phyloP scores from a whole-genome alignment of 75 land plant genomes.

The Pinus albicaulis region DNA sequence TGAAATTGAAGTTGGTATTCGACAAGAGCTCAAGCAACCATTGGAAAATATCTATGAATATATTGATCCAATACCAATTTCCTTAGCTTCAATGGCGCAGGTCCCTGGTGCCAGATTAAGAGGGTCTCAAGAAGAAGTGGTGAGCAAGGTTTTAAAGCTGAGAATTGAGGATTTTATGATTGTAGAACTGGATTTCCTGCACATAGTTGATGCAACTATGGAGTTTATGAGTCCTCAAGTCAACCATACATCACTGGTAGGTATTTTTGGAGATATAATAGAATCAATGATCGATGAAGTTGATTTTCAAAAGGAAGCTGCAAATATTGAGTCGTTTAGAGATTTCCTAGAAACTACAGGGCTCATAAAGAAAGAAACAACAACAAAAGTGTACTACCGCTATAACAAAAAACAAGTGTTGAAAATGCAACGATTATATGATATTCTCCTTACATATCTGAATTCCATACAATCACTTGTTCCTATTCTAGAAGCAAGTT shows the following conservation, averaged over 20 bases:
- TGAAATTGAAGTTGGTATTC: constrained; percentile 60
- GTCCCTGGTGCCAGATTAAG: constrained; percentile 88
- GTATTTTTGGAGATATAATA: constrained; percentile 73
- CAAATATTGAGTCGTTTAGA: constrained; percentile 80
- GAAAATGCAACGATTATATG: constrained; percentile 94
- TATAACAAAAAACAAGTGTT: constrained; percentile 77
- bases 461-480: constrained; percentile 87
- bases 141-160: constrained; percentile 91
- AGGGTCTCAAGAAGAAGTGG: constrained; percentile 80
- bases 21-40: constrained; percentile 73
- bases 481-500: constrained; percentile 75
- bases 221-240: constrained; percentile 93
- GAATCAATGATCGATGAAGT: constrained; percentile 98
- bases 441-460: constrained; percentile 93
- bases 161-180: constrained; percentile 88
- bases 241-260: constrained; percentile 79
- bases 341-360: constrained; percentile 77
- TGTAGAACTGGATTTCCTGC: constrained; percentile 86
- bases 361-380: constrained; percentile 80
- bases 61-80: constrained; percentile 83
- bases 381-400: constrained; percentile 86
- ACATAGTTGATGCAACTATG: constrained; percentile 79
- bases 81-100: constrained; percentile 96
- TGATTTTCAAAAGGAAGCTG: constrained; percentile 94
- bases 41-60: constrained; percentile 84